These are phyloP conservation scores for Kuraishia molischiana DNA, from an alignment of 805 yeast genomes.

Conservation along the genomic window DNA sequence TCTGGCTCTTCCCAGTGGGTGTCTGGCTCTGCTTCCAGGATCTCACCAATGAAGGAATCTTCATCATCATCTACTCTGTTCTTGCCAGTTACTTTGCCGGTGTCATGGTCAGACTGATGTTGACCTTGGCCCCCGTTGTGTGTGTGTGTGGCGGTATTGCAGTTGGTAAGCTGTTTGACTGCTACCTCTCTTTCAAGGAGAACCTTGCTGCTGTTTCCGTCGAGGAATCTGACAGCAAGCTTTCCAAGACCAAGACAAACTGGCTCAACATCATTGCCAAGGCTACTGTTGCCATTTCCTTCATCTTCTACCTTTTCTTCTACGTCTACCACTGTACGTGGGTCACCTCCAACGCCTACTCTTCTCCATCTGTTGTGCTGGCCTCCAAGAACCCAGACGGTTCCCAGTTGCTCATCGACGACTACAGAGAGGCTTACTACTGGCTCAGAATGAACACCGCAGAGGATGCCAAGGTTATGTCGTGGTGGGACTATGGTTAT, in stretches of 20 bases:
- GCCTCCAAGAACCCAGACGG: conserved; percentile 84
- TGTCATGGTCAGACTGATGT: conserved; percentile 96
- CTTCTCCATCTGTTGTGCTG: conserved; percentile 95
- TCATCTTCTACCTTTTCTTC: conserved; percentile 62
- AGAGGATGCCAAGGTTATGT: conserved; percentile 91
- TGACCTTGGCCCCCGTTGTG: conserved; percentile 91
- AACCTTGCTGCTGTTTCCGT: not conserved
- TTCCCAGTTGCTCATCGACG: conserved; percentile 76
- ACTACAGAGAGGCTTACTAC: conserved; percentile 96
- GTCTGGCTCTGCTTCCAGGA: conserved; percentile 86
- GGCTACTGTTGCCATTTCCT: conserved; percentile 52
- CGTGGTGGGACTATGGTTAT: conserved; percentile 99
- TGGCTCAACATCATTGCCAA: conserved; percentile 40
- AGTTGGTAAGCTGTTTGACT: conserved; percentile 71
- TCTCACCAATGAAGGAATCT: conserved; percentile 83
- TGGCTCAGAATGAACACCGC: conserved; percentile 98
- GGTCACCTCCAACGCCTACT: conserved; percentile 93
- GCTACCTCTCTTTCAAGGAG: conserved; percentile 55
- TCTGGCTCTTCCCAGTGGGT: conserved; percentile 99
- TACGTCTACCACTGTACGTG: conserved; percentile 94
- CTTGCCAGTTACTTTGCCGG: conserved; percentile 96
- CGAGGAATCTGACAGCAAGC: not conserved
- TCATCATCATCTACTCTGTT: conserved; percentile 86
- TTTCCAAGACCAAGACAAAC: conserved; percentile 8
- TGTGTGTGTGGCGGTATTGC: conserved; percentile 93